Evolutionary conservation across 495 filamentous ascomycete genomes (phyloP), one percentile per base, ranked within the genome.

Genomic region (Xylaria flabelliformis): DNA sequence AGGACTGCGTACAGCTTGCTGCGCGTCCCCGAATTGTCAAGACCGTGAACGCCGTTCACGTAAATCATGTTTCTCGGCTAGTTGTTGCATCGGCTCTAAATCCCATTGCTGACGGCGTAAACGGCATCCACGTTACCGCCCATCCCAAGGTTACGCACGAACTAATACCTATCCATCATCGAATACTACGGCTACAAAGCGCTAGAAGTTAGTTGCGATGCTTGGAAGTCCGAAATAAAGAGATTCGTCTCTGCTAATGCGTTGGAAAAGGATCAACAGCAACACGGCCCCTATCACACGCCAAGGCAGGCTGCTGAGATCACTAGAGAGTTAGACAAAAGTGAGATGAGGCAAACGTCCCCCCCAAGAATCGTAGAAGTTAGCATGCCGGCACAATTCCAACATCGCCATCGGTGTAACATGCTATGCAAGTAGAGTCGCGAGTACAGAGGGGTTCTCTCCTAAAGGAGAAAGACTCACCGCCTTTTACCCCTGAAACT

Each of bases 231-330:
- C 4, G 42, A 46, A 13, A 5, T 46, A 4, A 15, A 46, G 42
- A 46, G 5, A 17, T 46, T 46, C 13, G 42, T 46, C 42, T 46
- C 42, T 5, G 42, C 42, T 17, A 13, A 13, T 53, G 71, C 81
- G 9, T 61, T 81, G 3, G 79, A 83, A 74, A 85, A 85, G 75
- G 85, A 89, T 62, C 85, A 88, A 63, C 85, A 88, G 63, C 89
- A 93, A 80, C 88, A 90, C 75, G 91, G n/a, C n/a, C 26, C 26
- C 26, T 29, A 29, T 29, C 26, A 29, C 26, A 1, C 26, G 26
- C 26, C 26, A 29, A 29, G 26, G 26, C 26, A 29, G 2, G 26
- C 26, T 29, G 26, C 26, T 29, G 26, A 29, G 26, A 29, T 29
- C 26, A 29, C 26, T 29, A 29, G 1, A 29, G 26, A 29, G 26